Evolutionary conservation across 352 stramenopile genomes (phyloP).

Genomic region (Globisporangium barbulae): DNA sequence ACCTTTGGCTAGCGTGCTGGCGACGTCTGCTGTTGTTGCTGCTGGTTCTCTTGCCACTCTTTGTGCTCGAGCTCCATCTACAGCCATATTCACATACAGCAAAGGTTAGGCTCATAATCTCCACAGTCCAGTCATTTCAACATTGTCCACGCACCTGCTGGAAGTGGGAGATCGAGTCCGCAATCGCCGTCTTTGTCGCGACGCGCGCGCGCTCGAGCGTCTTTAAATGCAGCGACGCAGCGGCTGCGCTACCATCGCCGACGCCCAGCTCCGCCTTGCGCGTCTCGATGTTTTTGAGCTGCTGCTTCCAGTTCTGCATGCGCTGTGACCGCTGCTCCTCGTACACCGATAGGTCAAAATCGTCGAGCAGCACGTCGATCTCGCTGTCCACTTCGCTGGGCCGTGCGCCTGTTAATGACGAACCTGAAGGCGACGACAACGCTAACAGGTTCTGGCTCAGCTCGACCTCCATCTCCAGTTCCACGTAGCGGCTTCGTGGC

Average conservation of each 20-base stretch:
- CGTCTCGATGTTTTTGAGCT: conserved; percentile 46
- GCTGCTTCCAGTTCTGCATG: conserved; percentile 48
- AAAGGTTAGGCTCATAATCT: conserved; percentile 15
- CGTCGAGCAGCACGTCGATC: conserved; percentile 11
- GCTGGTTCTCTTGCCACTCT: conserved; percentile 47
- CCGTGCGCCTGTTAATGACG: not conserved
- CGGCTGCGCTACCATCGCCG: conserved; percentile 12
- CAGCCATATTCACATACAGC: conserved; percentile 20
- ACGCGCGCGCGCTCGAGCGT: conserved; percentile 29
- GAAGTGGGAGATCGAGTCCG: conserved; percentile 47
- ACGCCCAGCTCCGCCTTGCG: conserved; percentile 34
- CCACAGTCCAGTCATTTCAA: not conserved
- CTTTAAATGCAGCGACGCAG: conserved; percentile 17
- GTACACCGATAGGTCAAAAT: conserved; percentile 33
- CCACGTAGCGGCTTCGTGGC: conserved; percentile 26
- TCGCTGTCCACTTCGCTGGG: conserved; percentile 18
- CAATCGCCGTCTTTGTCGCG: conserved; percentile 39
- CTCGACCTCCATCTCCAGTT: conserved; percentile 37
- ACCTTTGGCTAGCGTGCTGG: conserved; percentile 10
- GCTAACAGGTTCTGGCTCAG: conserved; percentile 24
- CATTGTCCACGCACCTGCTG: conserved; percentile 36
- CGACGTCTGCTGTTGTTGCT: conserved; percentile 20
- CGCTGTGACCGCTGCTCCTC: conserved; percentile 42
- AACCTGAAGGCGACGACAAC: not conserved
- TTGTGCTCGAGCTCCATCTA: conserved; percentile 55